phyloP scores from a whole-genome alignment of 2,329 filamentous ascomycete species.

The Colletotrichum incanum region DNA sequence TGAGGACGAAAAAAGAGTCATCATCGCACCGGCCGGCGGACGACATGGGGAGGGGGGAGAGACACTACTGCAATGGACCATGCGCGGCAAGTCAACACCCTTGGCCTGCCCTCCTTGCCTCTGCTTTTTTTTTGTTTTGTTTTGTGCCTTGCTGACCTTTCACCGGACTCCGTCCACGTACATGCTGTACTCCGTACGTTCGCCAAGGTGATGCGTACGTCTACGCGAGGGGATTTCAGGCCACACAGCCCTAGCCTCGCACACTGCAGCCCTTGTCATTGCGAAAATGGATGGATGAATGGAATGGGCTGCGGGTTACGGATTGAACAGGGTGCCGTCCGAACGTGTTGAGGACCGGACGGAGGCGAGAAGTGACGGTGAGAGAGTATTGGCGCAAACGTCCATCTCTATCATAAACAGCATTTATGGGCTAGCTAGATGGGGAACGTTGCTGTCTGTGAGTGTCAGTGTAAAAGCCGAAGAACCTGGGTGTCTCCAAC shows the following conservation, averaged over 20 bases:
- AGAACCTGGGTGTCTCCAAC: neutral
- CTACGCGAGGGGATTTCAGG: conserved; percentile 8
- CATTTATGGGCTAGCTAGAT: neutral
- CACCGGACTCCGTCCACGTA: neutral
- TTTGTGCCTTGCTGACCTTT: conserved; percentile 3
- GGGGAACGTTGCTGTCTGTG: neutral
- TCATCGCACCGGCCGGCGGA: conserved; percentile 7
- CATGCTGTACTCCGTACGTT: neutral
- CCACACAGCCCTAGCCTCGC: conserved; percentile 25
- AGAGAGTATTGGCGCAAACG: neutral
- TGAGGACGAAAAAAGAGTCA: conserved; percentile 29
- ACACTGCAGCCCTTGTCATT: neutral
- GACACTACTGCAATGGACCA: conserved; percentile 17
- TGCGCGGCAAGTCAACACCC: conserved; percentile 24
- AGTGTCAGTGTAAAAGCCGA: neutral
- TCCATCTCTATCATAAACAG: neutral
- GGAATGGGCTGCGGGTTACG: neutral
- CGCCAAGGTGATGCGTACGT: neutral
- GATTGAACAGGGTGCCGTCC: neutral
- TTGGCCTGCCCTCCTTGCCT: conserved; percentile 1
- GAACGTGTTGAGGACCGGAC: neutral
- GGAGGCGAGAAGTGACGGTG: neutral
- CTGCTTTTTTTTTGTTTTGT: neutral
- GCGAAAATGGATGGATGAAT: conserved; percentile 14
- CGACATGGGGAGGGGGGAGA: conserved; percentile 1